Conservation (phyloP, 2,329 filamentous ascomycete genomes). For the Gnomoniopsis sp. region DNA sequence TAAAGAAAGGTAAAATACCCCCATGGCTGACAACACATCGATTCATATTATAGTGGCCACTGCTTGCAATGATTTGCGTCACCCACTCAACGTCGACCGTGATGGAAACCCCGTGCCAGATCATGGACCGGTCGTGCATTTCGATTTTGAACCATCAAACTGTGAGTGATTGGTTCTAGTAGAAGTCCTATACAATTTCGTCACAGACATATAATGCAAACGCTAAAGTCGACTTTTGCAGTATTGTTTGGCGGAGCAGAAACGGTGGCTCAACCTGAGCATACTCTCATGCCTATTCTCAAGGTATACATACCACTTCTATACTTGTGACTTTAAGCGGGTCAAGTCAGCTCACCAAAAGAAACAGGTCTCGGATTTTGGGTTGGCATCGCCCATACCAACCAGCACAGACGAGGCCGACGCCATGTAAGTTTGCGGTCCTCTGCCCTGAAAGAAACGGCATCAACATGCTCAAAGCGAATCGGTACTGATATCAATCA, state of each 20-base stretch:
- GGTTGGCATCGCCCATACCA: not conserved
- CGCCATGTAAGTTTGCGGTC: not conserved
- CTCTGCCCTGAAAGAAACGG: too few species aligned
- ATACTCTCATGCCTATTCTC: not conserved
- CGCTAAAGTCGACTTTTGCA: not conserved
- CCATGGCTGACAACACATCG: not conserved
- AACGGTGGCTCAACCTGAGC: not conserved
- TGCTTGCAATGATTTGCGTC: not conserved
- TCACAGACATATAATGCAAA: not conserved
- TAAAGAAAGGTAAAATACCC: not conserved
- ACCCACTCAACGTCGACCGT: not conserved
- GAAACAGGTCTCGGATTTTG: not conserved
- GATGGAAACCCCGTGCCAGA: not conserved
- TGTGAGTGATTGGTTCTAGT: not conserved
- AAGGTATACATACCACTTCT: not conserved
- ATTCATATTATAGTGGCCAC: not conserved
- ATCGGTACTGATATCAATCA: not conserved
- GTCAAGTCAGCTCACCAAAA: not conserved
- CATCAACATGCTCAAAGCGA: not conserved
- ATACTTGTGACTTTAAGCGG: too few species aligned
- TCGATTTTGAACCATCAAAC: not conserved
- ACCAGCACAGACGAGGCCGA: not conserved
- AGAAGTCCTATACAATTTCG: not conserved
- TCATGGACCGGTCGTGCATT: not conserved
- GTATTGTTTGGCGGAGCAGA: not conserved